Evolutionary conservation across 495 filamentous ascomycete genomes (phyloP), one percentile per base, ranked within the genome.

Genomic region (Aspergillus avenaceus): DNA sequence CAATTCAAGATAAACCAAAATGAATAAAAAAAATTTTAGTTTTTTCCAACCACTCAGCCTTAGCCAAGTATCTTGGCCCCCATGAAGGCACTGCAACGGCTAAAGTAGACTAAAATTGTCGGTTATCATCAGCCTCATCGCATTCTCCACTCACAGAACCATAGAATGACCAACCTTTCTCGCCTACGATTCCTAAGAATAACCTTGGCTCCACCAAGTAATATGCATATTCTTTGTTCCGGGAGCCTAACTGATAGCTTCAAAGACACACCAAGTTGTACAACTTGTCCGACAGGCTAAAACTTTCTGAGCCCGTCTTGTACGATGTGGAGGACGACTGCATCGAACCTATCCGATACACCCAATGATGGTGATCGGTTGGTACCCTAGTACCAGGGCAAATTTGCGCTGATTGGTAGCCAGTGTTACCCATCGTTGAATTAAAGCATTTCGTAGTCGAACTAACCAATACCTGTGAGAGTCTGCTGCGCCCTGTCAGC

Each of bases 401-500:
- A 14, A 4, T 7, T 19, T 21, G 14, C 21, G 34, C 34, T 21
- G 4, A 38, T 21, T 38, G 34, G 16, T 38, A 38, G 34, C 34
- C n/a, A 3, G 34, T 8, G 4, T 5, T 21, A 2, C 34, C 21
- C 34, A 38, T 38, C 21, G 34, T 38, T 38, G 5, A 21, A 14
- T 21, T 8, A 18, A 5, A 6, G 21, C 18, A 8, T 38, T 18
- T 38, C 5, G 16, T 19, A 38, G 4, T n/a, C n/a, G n/a, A n/a
- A n/a, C n/a, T 3, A 38, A 21, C 16, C 8, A n/a, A 3, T 21
- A 8, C 5, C 4, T 11, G n/a, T 3, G 34, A 38, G 16, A 16
- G n/a, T n/a, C n/a, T 42, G 50, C 54, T 57, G 54, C 54, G 54
- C 54, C 54, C 47, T 57, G 54, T 57, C 54, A 53, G 50, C 53